Evolutionary conservation across 106 monocot genomes (phyloP).

Genomic region (Dactylorhiza incarnata): DNA sequence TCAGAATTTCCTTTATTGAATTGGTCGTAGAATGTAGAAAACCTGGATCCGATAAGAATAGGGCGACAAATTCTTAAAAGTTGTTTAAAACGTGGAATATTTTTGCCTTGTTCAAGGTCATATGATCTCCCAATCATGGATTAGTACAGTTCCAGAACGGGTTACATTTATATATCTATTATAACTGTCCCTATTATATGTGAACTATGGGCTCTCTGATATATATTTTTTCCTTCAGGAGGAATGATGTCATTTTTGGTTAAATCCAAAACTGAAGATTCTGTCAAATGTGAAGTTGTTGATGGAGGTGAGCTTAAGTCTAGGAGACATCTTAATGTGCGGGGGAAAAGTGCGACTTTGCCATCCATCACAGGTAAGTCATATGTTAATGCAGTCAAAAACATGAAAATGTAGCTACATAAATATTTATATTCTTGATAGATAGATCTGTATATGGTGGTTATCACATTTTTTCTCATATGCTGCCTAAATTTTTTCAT

Average conservation of each 20-base stretch:
- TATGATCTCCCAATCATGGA: not conserved
- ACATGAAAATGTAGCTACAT: not conserved
- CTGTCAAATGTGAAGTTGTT: conserved; percentile 94
- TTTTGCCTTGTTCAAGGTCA: not conserved
- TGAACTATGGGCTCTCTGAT: not conserved
- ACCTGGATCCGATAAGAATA: not conserved
- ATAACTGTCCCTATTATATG: not conserved
- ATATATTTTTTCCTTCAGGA: conserved; percentile 34
- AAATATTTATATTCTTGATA: not conserved
- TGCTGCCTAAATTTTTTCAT: not conserved
- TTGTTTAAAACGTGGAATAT: not conserved
- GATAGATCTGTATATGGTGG: not conserved
- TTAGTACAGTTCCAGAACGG: not conserved
- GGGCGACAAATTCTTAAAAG: not conserved
- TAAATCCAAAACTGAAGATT: conserved; percentile 86
- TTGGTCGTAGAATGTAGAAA: not conserved
- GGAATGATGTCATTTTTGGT: conserved; percentile 97
- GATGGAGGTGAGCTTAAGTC: conserved; percentile 98
- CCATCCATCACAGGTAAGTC: conserved; percentile 91
- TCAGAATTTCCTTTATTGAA: not conserved
- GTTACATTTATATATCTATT: not conserved
- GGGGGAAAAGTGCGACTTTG: conserved; percentile 95
- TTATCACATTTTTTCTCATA: not conserved
- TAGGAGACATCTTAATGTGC: conserved; percentile 91
- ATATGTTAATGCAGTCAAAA: not conserved